Evolutionary conservation across 106 monocot species (phyloP).

Genomic region (Ottelia alismoides): DNA sequence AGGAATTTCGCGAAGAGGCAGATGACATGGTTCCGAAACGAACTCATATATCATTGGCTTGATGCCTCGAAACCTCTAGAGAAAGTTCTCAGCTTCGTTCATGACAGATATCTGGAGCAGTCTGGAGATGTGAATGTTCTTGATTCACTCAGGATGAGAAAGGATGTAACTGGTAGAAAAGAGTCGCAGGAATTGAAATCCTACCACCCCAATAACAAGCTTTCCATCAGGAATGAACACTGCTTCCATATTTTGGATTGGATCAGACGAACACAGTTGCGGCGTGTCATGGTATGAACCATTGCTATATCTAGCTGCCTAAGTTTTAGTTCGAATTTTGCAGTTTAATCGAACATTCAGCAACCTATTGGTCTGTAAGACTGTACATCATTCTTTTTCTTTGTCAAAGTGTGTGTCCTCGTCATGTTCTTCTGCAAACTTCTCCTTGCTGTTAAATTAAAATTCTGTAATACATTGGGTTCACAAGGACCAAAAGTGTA

Average conservation of each 20-base stretch:
- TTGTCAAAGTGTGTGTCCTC: too few species aligned
- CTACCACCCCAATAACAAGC: conserved; percentile 37
- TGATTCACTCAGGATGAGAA: conserved; percentile 39
- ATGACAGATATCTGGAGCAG: conserved; percentile 25
- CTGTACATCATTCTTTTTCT: too few species aligned
- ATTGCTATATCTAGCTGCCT: too few species aligned
- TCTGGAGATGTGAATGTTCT: conserved; percentile 34
- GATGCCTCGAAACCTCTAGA: conserved; percentile 67
- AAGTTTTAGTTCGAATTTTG: too few species aligned
- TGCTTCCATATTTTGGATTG: conserved; percentile 49
- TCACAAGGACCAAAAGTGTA: too few species aligned
- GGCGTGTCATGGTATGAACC: too few species aligned
- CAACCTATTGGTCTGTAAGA: too few species aligned
- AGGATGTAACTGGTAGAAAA: conserved; percentile 16
- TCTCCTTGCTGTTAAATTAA: too few species aligned
- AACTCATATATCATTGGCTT: conserved; percentile 68
- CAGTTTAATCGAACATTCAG: too few species aligned
- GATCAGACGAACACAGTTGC: conserved; percentile 48
- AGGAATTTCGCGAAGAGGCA: conserved; percentile 93
- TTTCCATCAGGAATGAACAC: conserved; percentile 40
- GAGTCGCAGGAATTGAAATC: conserved; percentile 55
- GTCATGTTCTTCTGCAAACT: too few species aligned
- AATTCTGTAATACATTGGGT: too few species aligned
- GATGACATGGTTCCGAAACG: conserved; percentile 86
- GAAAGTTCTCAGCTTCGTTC: conserved; percentile 35